Evolutionary conservation across 2,329 filamentous ascomycete genomes (phyloP).

Genomic region (Hymenoscyphus fructigenus): DNA sequence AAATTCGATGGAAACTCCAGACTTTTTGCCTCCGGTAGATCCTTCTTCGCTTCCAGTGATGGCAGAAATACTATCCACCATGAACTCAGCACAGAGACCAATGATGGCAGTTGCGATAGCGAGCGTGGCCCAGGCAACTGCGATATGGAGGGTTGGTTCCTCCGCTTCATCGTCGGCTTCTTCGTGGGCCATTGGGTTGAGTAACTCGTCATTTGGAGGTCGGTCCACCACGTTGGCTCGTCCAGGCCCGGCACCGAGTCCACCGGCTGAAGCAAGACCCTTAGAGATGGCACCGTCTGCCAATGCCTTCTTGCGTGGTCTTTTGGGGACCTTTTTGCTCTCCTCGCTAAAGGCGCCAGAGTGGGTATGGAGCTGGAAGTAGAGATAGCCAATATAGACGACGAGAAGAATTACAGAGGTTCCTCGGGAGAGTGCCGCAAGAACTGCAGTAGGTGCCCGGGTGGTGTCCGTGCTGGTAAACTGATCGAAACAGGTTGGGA

Average conservation of each 20-base stretch:
- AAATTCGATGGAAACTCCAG: constrained; percentile 72
- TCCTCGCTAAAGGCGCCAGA: constrained; percentile 75
- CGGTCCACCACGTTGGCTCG: constrained; percentile 26
- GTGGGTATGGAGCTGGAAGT: constrained; percentile 91
- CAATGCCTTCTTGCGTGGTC: constrained; percentile 44
- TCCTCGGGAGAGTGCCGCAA: constrained; percentile 67
- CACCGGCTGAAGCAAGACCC: constrained; percentile 34
- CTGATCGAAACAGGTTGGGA: constrained; percentile 81
- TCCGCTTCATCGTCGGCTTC: constrained; percentile 69
- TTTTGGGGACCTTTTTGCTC: constrained; percentile 71
- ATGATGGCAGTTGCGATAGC: constrained; percentile 70
- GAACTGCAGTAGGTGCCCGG: constrained; percentile 40
- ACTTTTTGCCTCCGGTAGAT: neutral
- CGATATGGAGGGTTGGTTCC: constrained; percentile 69
- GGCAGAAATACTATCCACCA: constrained; percentile 72
- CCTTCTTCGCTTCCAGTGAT: constrained; percentile 61
- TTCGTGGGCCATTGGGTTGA: constrained; percentile 42
- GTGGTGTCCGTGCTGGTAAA: constrained; percentile 48
- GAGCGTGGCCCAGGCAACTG: constrained; percentile 71
- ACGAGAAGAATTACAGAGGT: constrained; percentile 78
- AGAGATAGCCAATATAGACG: constrained; percentile 79
- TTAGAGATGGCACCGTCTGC: constrained; percentile 34
- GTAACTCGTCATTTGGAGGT: constrained; percentile 37
- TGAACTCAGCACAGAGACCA: constrained; percentile 72
- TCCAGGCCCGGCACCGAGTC: constrained; percentile 34